Conservation (phyloP, 768 basidiomycete species). For the Termitomyces sp. region DNA sequence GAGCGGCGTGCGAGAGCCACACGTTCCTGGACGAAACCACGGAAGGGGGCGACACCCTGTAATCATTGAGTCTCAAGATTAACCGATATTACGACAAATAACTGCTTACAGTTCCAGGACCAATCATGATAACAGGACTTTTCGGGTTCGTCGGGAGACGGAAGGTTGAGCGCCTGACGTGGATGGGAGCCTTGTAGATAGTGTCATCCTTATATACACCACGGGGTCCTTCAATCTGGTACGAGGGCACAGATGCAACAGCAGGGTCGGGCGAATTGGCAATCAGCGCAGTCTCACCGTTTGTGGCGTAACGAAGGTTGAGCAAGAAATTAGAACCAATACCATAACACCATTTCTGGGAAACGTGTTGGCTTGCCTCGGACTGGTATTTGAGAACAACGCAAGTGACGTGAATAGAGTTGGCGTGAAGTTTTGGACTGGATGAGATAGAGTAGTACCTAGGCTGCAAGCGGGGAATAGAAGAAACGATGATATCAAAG, state of each 20-base stretch:
- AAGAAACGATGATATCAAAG: slow-evolving; percentile 94
- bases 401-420: slow-evolving; percentile 87
- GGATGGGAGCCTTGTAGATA: slow-evolving; percentile 83
- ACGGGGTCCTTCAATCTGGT: slow-evolving; percentile 88
- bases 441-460: slow-evolving; percentile 99
- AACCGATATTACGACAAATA: not conserved
- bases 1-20: slow-evolving; percentile 93
- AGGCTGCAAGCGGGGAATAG: slow-evolving; percentile 90
- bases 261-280: slow-evolving; percentile 29
- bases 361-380: slow-evolving; percentile 43
- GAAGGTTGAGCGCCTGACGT: slow-evolving; percentile 96
- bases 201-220: slow-evolving; percentile 71
- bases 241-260: slow-evolving; percentile 51
- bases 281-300: slow-evolving; percentile 48
- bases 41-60: slow-evolving; percentile 98
- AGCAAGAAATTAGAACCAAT: slow-evolving; percentile 94
- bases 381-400: slow-evolving; percentile 95
- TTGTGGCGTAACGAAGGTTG: slow-evolving; percentile 79
- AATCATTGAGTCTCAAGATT: slow-evolving; percentile 8
- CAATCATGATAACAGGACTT: slow-evolving; percentile 98
- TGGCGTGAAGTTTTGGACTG: slow-evolving; percentile 88
- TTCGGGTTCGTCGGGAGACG: slow-evolving; percentile 96
- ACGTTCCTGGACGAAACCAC: slow-evolving; percentile 97
- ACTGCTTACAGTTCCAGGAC: slow-evolving; percentile 87
- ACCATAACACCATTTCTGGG: slow-evolving; percentile 74